Evolutionary conservation across 2,329 filamentous ascomycete genomes (phyloP), one percentile per base, ranked within the genome.

Genomic region (Colletotrichum sp.): DNA sequence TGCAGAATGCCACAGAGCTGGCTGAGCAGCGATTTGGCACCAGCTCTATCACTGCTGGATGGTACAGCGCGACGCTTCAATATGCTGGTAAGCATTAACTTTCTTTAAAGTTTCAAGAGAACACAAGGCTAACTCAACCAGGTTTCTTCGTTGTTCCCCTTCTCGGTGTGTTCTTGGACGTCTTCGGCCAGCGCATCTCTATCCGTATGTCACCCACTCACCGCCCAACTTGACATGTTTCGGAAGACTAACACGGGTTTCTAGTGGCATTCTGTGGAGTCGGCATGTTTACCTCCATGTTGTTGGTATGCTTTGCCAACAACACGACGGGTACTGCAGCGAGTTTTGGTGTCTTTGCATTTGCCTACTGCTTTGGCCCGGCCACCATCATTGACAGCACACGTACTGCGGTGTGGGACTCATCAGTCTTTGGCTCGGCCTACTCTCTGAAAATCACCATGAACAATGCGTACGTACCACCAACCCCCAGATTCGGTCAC

Each of bases 371-470:
- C 0, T 84, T 93, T 3, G 91, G 91, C 0, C 90, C 91, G 0
- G 91, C 90, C 0, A 85, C 88, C 4, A 90, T 93, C 74, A 92
- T 93, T 66, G 91, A 93, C 78, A 86, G 89, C 25, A 91, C 92
- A 29, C 89, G 92, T 19, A 92, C 91, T 0, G 87, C 87, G 1
- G 88, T 93, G 81, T 92, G 90, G 89, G 86, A 92, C 32, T 89
- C 91, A 70, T 89, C 89, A 3, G 89, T 91, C 0, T 93, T 93
- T 73, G 91, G 91, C 0, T 89, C 90, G 0, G 91, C 89, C 0
- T 93, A 92, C 75, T 87, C 90, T 1, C 81, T 92, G 71, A 93
- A 93, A 73, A 88, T 93, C 55, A 89, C 89, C 29, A 89, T 92
- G 80, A 92, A 93, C 80, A 93, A 93, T 80, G 72, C 68, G 76